phyloP scores from a whole-genome alignment of 2,329 filamentous ascomycete species.

The Phialophora chinensis region DNA sequence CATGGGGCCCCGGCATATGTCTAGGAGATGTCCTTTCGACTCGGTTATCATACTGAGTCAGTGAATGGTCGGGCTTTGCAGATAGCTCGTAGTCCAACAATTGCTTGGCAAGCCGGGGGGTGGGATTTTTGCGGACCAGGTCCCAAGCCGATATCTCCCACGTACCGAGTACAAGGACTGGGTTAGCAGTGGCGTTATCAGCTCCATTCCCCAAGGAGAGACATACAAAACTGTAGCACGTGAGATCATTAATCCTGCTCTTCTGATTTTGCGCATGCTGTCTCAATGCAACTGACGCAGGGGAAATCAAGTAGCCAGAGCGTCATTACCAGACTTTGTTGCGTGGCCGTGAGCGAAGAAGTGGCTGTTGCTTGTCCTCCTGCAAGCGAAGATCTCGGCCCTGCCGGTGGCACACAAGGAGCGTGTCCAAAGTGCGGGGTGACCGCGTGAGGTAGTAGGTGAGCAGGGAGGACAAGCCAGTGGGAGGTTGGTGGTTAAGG shows the following conservation, averaged over 20 bases:
- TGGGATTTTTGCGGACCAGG: not conserved
- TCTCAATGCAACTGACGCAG: not conserved
- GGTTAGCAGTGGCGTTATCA: too few relatives aligned
- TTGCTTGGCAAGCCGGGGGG: not conserved
- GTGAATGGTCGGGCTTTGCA: not conserved
- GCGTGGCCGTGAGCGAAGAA: not conserved
- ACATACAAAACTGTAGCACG: not conserved
- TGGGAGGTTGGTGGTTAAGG: not conserved
- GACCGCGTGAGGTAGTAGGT: not conserved
- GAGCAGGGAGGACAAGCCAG: not conserved
- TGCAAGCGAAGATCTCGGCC: slow-evolving; percentile 7
- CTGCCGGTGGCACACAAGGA: not conserved
- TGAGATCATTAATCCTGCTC: not conserved
- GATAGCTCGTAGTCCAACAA: not conserved
- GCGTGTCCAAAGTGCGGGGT: slow-evolving; percentile 4
- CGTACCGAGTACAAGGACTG: not conserved
- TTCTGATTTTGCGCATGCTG: not conserved
- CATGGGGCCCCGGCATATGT: slow-evolving; percentile 27
- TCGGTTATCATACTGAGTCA: not conserved
- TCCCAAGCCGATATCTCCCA: not conserved
- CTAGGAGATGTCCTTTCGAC: slow-evolving; percentile 10
- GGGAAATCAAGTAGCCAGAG: not conserved
- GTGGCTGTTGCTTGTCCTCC: not conserved
- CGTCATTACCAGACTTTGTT: not conserved
- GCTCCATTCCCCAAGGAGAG: slow-evolving; percentile 1